phyloP scores from a whole-genome alignment of 2,329 filamentous ascomycete genomes.

The Pseudocercospora macadamiae region DNA sequence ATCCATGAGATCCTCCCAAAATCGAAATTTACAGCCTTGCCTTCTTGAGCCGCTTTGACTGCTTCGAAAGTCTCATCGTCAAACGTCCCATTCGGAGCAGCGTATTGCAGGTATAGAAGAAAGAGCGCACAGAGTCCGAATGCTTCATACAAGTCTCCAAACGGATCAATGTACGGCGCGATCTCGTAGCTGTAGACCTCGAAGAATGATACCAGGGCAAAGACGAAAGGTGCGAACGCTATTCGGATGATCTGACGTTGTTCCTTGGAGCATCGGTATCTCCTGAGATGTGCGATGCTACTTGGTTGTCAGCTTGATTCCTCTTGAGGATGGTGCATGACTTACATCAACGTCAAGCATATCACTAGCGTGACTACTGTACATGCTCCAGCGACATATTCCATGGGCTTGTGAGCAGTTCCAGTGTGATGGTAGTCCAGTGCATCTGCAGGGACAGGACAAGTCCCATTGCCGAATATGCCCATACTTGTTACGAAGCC shows the following conservation, averaged over 20 bases:
- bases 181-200: conserved; percentile 31
- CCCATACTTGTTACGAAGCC: background rate
- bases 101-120: conserved; percentile 34
- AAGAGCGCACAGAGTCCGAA: conserved; percentile 35
- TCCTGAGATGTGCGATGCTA: conserved; percentile 29
- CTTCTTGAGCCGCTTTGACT: conserved; percentile 26
- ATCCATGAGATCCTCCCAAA: conserved; percentile 32
- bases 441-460: conserved; percentile 34
- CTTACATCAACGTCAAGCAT: conserved; percentile 26
- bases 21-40: conserved; percentile 15
- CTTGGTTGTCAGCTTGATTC: background rate
- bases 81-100: conserved; percentile 28
- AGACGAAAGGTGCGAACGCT: conserved; percentile 30
- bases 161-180: conserved; percentile 34
- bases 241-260: conserved; percentile 38
- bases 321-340: background rate
- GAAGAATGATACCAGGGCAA: conserved; percentile 28
- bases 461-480: conserved; percentile 15
- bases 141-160: conserved; percentile 37
- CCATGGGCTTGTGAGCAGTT: conserved; percentile 26
- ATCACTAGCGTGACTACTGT: conserved; percentile 25
- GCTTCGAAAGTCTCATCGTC: conserved; percentile 27
- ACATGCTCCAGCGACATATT: conserved; percentile 21
- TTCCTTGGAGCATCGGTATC: conserved; percentile 35
- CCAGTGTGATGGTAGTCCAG: conserved; percentile 42